phyloP scores from a whole-genome alignment of 2,329 filamentous ascomycete genomes.

The Aspergillus sp. region DNA sequence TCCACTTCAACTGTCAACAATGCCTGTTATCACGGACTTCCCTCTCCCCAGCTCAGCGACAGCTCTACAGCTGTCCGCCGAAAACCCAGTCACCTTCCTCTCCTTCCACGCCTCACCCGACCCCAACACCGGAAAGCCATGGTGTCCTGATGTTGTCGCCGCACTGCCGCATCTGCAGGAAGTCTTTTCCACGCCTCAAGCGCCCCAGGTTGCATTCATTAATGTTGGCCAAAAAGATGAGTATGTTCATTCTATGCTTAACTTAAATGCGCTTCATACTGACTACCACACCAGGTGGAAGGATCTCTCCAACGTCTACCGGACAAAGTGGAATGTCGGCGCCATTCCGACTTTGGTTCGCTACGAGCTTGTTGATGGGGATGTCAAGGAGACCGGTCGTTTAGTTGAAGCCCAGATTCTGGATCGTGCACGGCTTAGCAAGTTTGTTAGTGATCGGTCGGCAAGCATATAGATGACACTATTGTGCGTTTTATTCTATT shows the following conservation, averaged over 20 bases:
- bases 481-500: neutral
- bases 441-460: constrained; percentile 19
- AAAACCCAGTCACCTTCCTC: constrained; percentile 26
- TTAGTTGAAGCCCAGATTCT: constrained; percentile 34
- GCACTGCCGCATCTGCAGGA: constrained; percentile 34
- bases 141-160: constrained; percentile 44
- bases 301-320: constrained; percentile 32
- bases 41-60: neutral
- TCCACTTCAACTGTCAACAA: neutral
- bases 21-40: neutral
- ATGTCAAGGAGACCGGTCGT: constrained; percentile 32
- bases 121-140: constrained; percentile 35
- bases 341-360: constrained; percentile 38
- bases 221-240: constrained; percentile 37
- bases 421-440: constrained; percentile 22
- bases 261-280: neutral
- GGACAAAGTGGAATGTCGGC: constrained; percentile 35
- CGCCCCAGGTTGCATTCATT: constrained; percentile 29
- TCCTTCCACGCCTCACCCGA: constrained; percentile 40
- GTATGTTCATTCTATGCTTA: constrained; percentile 27
- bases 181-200: constrained; percentile 27
- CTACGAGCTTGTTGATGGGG: constrained; percentile 32
- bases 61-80: neutral
- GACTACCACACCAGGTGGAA: constrained; percentile 33
- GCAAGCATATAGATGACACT: neutral